Percentiles rank a stretch among this genome's conserved stretches.
Conservation (phyloP, 768 basidiomycete species). For the Lactifluus pinguis region DNA sequence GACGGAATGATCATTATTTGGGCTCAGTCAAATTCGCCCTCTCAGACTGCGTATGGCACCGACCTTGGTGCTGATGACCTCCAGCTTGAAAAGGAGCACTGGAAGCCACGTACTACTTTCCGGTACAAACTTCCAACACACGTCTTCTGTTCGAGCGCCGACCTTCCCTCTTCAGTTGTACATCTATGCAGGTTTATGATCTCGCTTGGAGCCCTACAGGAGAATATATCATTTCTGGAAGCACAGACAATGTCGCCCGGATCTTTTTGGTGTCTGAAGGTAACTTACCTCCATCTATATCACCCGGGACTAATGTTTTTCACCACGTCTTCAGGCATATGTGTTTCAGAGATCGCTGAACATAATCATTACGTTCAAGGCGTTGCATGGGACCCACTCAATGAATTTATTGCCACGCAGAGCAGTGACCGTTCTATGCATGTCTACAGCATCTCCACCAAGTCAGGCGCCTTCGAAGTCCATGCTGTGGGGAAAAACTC, state of each 20-base stretch:
- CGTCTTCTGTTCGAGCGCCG: background rate
- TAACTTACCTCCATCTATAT: constrained; percentile 1
- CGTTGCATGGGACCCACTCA: constrained; percentile 96
- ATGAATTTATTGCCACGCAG: constrained; percentile 96
- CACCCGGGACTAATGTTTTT: background rate
- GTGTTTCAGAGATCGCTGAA: constrained; percentile 83
- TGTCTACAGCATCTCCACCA: constrained; percentile 75
- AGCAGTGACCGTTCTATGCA: constrained; percentile 96
- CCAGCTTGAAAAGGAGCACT: constrained; percentile 88
- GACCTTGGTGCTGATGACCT: constrained; percentile 70
- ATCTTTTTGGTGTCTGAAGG: constrained; percentile 65
- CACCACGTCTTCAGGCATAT: constrained; percentile 50
- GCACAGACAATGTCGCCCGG: constrained; percentile 90
- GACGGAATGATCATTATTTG: constrained; percentile 98
- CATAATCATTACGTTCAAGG: constrained; percentile 97
- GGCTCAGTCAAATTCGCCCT: constrained; percentile 72
- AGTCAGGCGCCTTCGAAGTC: constrained; percentile 76
- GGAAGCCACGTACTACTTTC: constrained; percentile 84
- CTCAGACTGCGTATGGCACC: constrained; percentile 69
- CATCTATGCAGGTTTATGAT: constrained; percentile 95
- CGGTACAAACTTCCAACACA: constrained; percentile 39
- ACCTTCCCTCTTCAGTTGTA: constrained; percentile 45
- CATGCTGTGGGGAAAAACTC: constrained; percentile 88
- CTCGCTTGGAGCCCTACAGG: constrained; percentile 96
- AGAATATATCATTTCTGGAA: constrained; percentile 90